Percentiles rank a stretch among this genome's conserved stretches.
Conservation (phyloP, 2,329 filamentous ascomycete species). For the Epichloe uncinata region DNA sequence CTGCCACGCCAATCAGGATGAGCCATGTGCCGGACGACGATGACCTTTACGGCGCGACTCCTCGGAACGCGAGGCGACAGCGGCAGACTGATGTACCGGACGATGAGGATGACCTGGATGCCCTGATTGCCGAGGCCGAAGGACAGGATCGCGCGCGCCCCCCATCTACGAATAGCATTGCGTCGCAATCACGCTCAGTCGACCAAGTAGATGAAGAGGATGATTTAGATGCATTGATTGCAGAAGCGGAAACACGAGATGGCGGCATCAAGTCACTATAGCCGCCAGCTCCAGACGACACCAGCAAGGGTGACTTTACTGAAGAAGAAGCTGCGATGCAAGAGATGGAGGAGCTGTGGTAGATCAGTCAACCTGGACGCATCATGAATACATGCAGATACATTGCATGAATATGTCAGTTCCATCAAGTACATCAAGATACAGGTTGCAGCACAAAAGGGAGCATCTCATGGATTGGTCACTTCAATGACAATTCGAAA, state of each 20-base stretch:
- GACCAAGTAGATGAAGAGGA: slow-evolving; percentile 18
- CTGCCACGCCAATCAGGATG: slow-evolving; percentile 14
- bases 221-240: slow-evolving; percentile 39
- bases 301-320: slow-evolving; percentile 28
- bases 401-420: background rate
- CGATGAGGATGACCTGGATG: slow-evolving; percentile 40
- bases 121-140: slow-evolving; percentile 38
- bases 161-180: too few relatives aligned
- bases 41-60: slow-evolving; percentile 44
- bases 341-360: slow-evolving; percentile 42
- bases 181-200: background rate
- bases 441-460: too few relatives aligned
- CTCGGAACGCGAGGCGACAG: slow-evolving; percentile 13
- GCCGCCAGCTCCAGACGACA: slow-evolving; percentile 4
- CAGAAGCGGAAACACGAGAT: slow-evolving; percentile 27
- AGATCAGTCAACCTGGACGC: background rate
- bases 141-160: slow-evolving; percentile 7
- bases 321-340: slow-evolving; percentile 58
- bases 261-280: background rate
- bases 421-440: too few relatives aligned
- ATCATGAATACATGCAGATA: background rate
- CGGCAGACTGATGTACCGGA: slow-evolving; percentile 19
- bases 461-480: too few relatives aligned
- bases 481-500: too few relatives aligned
- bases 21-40: slow-evolving; percentile 25